Evolutionary conservation across 2,329 filamentous ascomycete genomes (phyloP), one percentile per base, ranked within the genome.

Genomic region (Aureobasidium lini): DNA sequence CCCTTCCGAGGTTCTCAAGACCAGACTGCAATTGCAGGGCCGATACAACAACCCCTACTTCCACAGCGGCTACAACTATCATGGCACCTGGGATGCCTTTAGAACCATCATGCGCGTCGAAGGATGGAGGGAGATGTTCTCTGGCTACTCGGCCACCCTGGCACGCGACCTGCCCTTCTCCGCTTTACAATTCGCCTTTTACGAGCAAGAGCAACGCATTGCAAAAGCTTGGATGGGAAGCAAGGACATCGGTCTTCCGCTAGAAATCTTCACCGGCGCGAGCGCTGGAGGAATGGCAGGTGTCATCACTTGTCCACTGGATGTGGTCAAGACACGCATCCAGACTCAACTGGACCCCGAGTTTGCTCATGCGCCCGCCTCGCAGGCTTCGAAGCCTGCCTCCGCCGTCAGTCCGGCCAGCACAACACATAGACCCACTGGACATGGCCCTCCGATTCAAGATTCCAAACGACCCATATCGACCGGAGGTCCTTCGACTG

Each of bases 1-100:
- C 4, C 95, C 94, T 4, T 96, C 93, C 11, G 95, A 99, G 74
- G 94, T 99, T 5, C 81, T 99, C 66, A 99, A 99, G 74, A 99
- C 94, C n/a, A 86, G 94, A 28, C 79, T 97, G 50, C 94, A 99
- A 71, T 82, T 99, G 6, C 94, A 99, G 73, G 95, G 94, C 53
- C 89, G 90, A 62, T 88, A 91, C 76, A 95, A 97, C 74, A 99
- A 99, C 69, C 92, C 94, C 0, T 88, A 86, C 74, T 97, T 97
- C 77, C 79, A 85, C 49, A 96, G 90, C 0, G 94, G 94, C 60
- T 99, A 99, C 76, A 99, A 99, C 72, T 99, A 99, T 72, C 87
- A 86, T 66, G 87, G 86, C 43, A 96, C 90, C 1, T 73, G 86
- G 57, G 88, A 99, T 73, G 95, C 94, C 2, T 85, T 87, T 13